Conservation (phyloP, 495 filamentous ascomycete species). For the Annulohypoxylon nitens region DNA sequence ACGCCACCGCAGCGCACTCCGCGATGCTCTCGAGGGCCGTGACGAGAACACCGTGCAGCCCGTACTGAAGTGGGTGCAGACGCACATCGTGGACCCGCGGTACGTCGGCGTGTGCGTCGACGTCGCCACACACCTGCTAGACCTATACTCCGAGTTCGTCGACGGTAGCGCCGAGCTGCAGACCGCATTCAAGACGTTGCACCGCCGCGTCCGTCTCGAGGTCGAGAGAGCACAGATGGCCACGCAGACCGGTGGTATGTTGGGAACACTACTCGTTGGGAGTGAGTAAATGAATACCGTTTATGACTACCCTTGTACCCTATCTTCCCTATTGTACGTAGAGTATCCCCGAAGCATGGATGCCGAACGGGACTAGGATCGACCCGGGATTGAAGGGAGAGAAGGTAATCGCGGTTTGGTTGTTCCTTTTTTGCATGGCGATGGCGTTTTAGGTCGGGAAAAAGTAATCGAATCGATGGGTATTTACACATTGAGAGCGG, state of each 20-base stretch:
- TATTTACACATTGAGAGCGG: slow-evolving; percentile 1
- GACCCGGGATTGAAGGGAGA: not conserved
- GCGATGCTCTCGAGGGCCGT: slow-evolving; percentile 82
- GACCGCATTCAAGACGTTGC: slow-evolving; percentile 71
- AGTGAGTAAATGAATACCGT: not conserved
- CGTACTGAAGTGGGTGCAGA: slow-evolving; percentile 83
- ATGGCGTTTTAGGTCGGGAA: slow-evolving; percentile 54
- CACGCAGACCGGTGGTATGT: slow-evolving; percentile 82
- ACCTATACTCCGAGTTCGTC: slow-evolving; percentile 87
- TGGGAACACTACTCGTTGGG: slow-evolving; percentile 75
- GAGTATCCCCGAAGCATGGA: not conserved
- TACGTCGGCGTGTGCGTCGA: slow-evolving; percentile 83
- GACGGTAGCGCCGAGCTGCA: slow-evolving; percentile 81
- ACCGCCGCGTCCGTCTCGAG: slow-evolving; percentile 76
- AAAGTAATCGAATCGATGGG: slow-evolving; percentile 1
- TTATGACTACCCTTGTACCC: too few relatives aligned
- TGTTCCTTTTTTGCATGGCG: slow-evolving; percentile 58
- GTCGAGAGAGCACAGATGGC: slow-evolving; percentile 86
- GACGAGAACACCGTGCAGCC: slow-evolving; percentile 86
- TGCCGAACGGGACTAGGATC: not conserved
- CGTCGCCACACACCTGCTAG: slow-evolving; percentile 80
- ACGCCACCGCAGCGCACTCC: slow-evolving; percentile 86
- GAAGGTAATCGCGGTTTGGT: slow-evolving; percentile 4
- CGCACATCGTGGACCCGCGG: slow-evolving; percentile 81
- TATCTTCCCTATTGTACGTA: not conserved